phyloP scores from a whole-genome alignment of 2,329 filamentous ascomycete genomes.

The Elsinoe australis region DNA sequence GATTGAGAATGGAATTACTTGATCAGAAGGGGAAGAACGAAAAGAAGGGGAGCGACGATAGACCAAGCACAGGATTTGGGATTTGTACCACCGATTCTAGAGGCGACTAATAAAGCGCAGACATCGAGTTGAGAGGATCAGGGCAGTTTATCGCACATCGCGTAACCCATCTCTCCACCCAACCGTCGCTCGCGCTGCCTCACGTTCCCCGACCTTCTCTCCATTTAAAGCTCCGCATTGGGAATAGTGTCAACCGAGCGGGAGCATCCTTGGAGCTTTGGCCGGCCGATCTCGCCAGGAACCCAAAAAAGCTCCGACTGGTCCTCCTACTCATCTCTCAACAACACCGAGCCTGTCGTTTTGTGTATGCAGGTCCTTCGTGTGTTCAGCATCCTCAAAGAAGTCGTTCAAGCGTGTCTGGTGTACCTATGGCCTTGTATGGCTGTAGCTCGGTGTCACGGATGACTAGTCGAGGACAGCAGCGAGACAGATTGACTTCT shows the following conservation, averaged over 20 bases:
- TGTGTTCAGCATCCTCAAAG: too few species aligned
- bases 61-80: background rate
- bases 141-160: background rate
- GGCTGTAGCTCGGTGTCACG: too few species aligned
- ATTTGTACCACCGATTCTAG: slow-evolving; percentile 4
- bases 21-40: background rate
- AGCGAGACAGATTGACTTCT: too few species aligned
- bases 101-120: slow-evolving; percentile 4
- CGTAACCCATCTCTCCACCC: background rate
- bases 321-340: too few species aligned
- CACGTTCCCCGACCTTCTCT: slow-evolving; percentile 10
- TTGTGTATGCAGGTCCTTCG: too few species aligned
- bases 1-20: background rate
- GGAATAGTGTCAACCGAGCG: background rate
- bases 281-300: too few species aligned
- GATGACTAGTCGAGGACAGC: too few species aligned
- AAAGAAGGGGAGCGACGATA: background rate
- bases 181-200: slow-evolving; percentile 8
- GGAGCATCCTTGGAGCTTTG: background rate
- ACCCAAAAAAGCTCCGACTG: too few species aligned
- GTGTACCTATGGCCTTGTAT: too few species aligned
- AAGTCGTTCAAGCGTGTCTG: too few species aligned
- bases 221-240: background rate
- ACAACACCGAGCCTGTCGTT: too few species aligned
- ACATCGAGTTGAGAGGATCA: slow-evolving; percentile 10